These are phyloP conservation scores for Monosporascus sp. DNA, from an alignment of 2,329 filamentous ascomycete species.

Conservation along the genomic window DNA sequence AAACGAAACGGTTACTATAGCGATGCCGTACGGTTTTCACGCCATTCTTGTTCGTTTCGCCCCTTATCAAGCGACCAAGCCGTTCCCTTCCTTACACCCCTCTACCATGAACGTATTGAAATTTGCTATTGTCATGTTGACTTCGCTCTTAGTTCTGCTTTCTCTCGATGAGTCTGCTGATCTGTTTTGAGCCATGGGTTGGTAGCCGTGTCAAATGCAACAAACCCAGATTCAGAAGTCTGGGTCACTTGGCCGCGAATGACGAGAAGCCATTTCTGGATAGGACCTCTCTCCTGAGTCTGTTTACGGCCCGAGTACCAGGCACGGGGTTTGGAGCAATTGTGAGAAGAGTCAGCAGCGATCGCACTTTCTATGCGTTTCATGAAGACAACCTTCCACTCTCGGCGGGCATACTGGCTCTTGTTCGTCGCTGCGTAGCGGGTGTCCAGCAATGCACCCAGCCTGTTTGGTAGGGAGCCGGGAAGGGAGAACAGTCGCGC, in stretches of 20 bases:
- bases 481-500: conserved; percentile 10
- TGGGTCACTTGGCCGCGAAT: conserved; percentile 11
- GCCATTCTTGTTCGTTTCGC: no score
- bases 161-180: neutral
- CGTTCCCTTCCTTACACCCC: no score
- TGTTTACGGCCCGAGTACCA: neutral
- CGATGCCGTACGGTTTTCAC: no score
- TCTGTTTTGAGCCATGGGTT: conserved; percentile 13
- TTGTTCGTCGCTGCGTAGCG: conserved; percentile 14
- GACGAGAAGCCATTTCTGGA: conserved; percentile 15
- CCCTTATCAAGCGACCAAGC: no score
- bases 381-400: conserved; percentile 14
- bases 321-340: neutral
- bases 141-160: neutral
- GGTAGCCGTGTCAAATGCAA: conserved; percentile 7
- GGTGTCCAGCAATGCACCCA: conserved; percentile 12
- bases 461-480: conserved; percentile 8
- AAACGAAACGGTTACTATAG: no score
- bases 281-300: neutral
- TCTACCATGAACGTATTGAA: no score
- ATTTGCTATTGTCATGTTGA: neutral
- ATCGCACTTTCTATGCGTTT: conserved; percentile 2
- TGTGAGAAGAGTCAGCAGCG: conserved; percentile 3
- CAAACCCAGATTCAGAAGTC: conserved; percentile 8
- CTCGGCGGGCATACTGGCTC: conserved; percentile 8